Evolutionary conservation across 2,329 filamentous ascomycete genomes (phyloP).

Genomic region (Arachnomyces sp.): DNA sequence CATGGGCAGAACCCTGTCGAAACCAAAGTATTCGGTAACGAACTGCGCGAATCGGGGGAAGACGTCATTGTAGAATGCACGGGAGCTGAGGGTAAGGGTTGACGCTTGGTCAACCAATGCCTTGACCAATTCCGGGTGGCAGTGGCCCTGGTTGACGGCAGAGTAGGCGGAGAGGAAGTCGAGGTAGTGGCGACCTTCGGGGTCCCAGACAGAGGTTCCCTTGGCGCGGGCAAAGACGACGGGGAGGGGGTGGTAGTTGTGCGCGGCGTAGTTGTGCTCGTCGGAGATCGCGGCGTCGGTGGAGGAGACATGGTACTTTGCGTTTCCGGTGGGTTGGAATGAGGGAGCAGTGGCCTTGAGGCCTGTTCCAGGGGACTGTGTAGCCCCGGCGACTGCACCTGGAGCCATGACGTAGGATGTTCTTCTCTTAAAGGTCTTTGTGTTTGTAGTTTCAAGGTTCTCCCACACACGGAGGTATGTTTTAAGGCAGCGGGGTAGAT

Average conservation of each 20-base stretch:
- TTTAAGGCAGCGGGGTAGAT: too few relatives aligned
- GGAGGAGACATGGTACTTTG: conserved; percentile 64
- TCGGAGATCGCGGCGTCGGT: conserved; percentile 69
- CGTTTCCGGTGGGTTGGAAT: conserved; percentile 31
- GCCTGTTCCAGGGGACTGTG: conserved; percentile 11
- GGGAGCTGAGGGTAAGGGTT: conserved; percentile 81
- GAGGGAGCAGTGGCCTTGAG: conserved; percentile 34
- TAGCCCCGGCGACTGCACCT: conserved; percentile 19
- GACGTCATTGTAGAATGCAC: conserved; percentile 97
- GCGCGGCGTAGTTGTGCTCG: conserved; percentile 79
- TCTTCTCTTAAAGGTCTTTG: neutral
- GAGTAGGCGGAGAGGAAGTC: conserved; percentile 98
- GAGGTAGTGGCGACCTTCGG: conserved; percentile 88
- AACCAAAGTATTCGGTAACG: conserved; percentile 79
- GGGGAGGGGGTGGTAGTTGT: conserved; percentile 97
- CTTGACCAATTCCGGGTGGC: conserved; percentile 90
- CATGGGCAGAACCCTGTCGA: conserved; percentile 97
- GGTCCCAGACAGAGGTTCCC: conserved; percentile 90
- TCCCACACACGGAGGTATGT: too few relatives aligned
- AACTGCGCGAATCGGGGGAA: conserved; percentile 94
- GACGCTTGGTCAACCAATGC: conserved; percentile 82
- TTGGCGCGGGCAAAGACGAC: conserved; percentile 82
- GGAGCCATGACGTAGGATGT: conserved; percentile 15
- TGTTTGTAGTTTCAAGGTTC: too few relatives aligned
- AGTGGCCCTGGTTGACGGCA: conserved; percentile 96